Evolutionary conservation across 306 rosid species (phyloP).

Genomic region (Morella rubra): DNA sequence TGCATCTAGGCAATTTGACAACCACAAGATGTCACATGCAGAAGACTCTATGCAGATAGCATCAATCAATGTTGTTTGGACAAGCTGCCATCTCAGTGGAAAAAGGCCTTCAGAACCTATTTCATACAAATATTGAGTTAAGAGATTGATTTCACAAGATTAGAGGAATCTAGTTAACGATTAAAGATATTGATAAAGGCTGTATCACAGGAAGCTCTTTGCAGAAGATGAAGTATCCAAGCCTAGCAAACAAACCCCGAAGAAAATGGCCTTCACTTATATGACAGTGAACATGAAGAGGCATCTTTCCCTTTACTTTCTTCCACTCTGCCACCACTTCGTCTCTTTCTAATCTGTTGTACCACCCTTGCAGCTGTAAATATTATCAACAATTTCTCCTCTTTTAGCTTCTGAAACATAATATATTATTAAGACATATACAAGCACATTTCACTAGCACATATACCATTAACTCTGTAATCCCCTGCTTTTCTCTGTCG

Average conservation of each 20-base stretch:
- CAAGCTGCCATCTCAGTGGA: conserved; percentile 64
- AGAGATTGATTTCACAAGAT: neutral
- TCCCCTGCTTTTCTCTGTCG: conserved; percentile 25
- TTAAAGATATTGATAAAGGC: neutral
- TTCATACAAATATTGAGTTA: neutral
- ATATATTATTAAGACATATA: neutral
- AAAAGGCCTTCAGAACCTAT: conserved; percentile 79
- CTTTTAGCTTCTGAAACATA: neutral
- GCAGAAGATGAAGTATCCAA: conserved; percentile 77
- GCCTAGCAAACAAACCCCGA: conserved; percentile 4
- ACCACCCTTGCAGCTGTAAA: conserved; percentile 53
- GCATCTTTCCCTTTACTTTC: conserved; percentile 81
- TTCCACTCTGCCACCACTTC: conserved; percentile 93
- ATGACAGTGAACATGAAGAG: conserved; percentile 90
- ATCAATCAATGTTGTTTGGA: no score
- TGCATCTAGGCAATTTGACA: no score
- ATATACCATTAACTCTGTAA: neutral
- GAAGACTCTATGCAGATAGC: no score
- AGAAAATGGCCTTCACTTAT: conserved; percentile 90
- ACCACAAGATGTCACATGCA: no score
- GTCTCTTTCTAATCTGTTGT: conserved; percentile 68
- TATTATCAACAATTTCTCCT: conserved; percentile 3
- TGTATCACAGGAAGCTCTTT: conserved; percentile 86
- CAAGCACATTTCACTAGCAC: no score
- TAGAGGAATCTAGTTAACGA: neutral